Evolutionary conservation across 139 green algal species (phyloP), one percentile per base, ranked within the genome.

Genomic region (Chlamydomonas sp.): DNA sequence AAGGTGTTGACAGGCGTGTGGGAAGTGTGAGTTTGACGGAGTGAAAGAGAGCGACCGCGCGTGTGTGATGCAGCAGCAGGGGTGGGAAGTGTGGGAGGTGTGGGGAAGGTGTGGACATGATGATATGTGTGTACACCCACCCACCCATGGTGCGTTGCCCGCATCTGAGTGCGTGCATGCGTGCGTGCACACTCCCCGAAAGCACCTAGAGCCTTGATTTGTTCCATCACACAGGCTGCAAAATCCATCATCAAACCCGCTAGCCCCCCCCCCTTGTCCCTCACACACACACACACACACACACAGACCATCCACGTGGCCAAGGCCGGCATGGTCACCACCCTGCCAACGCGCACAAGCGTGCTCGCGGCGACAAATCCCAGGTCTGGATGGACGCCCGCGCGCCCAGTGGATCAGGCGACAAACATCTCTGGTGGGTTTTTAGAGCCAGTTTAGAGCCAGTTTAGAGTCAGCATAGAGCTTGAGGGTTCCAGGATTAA

Each of bases 31-130:
- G n/a, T 94, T 96, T 75, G 84, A 94, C 33, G 83, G 0, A n/a
- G 83, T 96, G 30, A 72, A 60, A 28, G 82, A 93, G 67, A 62
- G 63, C 1, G 93, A 96, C 70, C 83, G 85, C 4, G 84, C 83
- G 2, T 84, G 84, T 43, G 82, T 98, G 5, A 91, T 96, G 48
- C 91, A 97, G 75, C 90, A 87, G 13, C 95, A 97, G 91, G 92
- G 97, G 84, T 92, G 97, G 75, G 90, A 97, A 76, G 96, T 86
- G 0, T 71, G 95, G 49, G 87, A 85, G 60, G 79, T 97, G n/a
- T n/a, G n/a, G n/a, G n/a, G n/a, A n/a, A n/a, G n/a, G n/a, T n/a
- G n/a, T n/a, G n/a, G n/a, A n/a, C n/a, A n/a, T n/a, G n/a, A n/a
- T n/a, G n/a, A n/a, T n/a, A n/a, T n/a, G n/a, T n/a, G n/a, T n/a